Conservation (phyloP, 306 rosid species). For the Sicyos edulis region DNA sequence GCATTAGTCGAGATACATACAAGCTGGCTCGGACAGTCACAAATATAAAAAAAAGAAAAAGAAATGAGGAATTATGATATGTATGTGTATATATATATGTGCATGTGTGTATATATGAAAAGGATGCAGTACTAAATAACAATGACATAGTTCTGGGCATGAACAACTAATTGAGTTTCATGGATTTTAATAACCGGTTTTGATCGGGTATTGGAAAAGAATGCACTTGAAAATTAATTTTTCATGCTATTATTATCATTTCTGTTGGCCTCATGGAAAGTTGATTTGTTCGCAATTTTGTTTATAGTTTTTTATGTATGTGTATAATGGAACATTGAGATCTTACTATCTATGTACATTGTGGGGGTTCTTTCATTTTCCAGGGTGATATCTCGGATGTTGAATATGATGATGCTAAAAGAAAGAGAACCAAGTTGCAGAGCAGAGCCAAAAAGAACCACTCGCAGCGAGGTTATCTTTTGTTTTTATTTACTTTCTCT, state of each 20-base stretch:
- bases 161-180: neutral
- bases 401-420: conserved; percentile 36
- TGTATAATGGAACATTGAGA: neutral
- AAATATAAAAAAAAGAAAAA: too few relatives aligned
- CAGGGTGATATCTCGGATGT: conserved; percentile 73
- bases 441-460: conserved; percentile 12
- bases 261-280: neutral
- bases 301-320: neutral
- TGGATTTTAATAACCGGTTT: neutral
- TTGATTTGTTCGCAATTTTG: neutral
- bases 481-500: neutral
- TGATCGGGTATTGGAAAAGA: neutral
- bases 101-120: neutral
- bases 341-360: neutral
- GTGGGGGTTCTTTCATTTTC: conserved; percentile 14
- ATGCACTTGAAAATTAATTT: neutral
- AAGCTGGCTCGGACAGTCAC: too few relatives aligned
- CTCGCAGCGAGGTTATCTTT: conserved; percentile 26
- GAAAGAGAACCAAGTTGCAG: conserved; percentile 42
- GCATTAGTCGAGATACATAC: too few relatives aligned
- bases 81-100: too few relatives aligned
- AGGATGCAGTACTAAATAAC: neutral
- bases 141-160: neutral
- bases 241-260: neutral
- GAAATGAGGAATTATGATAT: neutral